Evolutionary conservation across 1,284 basidiomycete species (phyloP).

Genomic region (Cutaneotrichosporon cutaneum): DNA sequence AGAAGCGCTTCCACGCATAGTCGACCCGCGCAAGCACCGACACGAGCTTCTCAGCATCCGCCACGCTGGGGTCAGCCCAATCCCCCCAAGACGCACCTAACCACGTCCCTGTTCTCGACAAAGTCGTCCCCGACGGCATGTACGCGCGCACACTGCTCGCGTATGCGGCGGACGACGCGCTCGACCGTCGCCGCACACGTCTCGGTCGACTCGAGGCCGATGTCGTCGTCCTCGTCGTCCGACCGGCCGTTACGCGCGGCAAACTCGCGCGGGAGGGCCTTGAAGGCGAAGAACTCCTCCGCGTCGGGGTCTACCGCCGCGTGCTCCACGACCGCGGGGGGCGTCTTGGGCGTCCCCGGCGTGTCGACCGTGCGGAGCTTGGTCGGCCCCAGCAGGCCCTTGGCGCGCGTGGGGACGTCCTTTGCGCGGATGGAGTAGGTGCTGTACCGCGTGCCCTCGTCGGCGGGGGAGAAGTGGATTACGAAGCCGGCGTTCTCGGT

Average conservation of each 20-base stretch:
- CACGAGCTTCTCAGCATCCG: conserved; percentile 76
- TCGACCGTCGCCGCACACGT: conserved; percentile 75
- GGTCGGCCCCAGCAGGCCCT: conserved; percentile 1
- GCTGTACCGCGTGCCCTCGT: conserved; percentile 66
- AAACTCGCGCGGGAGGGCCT: conserved; percentile 54
- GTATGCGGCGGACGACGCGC: conserved; percentile 68
- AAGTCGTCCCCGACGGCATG: conserved; percentile 49
- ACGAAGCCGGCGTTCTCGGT: conserved; percentile 81
- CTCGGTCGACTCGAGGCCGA: conserved; percentile 62
- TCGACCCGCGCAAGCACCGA: conserved; percentile 85
- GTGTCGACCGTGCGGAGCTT: not conserved
- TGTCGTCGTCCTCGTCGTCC: conserved; percentile 34
- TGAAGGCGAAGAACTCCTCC: conserved; percentile 54
- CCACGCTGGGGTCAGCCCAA: conserved; percentile 57
- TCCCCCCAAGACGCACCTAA: not conserved
- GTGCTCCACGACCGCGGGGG: conserved; percentile 18
- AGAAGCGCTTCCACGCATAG: conserved; percentile 78
- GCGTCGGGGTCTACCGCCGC: conserved; percentile 27
- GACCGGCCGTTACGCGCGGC: conserved; percentile 9
- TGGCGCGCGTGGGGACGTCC: conserved; percentile 6
- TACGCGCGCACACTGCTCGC: conserved; percentile 65
- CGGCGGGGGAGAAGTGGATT: conserved; percentile 68
- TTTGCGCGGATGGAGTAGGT: conserved; percentile 79
- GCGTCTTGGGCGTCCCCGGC: not conserved
- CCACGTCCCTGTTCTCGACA: conserved; percentile 68